Evolutionary conservation across 2,329 filamentous ascomycete species (phyloP).

Genomic region (Pyrenochaeta sp.): DNA sequence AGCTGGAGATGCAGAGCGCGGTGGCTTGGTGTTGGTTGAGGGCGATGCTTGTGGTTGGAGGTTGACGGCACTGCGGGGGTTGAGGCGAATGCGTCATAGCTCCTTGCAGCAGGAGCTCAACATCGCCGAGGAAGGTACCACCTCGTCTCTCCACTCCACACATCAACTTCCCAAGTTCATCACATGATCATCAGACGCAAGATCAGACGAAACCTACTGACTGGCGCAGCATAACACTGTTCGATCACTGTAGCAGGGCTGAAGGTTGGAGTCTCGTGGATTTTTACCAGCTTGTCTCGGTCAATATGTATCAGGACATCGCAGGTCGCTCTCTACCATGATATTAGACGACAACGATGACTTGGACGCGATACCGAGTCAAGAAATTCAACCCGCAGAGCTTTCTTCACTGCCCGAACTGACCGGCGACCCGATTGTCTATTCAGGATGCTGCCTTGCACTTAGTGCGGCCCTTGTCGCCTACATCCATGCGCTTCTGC

Average conservation of each 20-base stretch:
- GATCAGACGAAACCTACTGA: too few species aligned
- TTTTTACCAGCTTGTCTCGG: too few species aligned
- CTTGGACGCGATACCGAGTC: constrained; percentile 1
- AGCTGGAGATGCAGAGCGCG: constrained; percentile 11
- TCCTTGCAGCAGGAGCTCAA: constrained; percentile 10
- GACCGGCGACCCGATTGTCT: constrained; percentile 23
- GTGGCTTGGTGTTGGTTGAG: constrained; percentile 15
- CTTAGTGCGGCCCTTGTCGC: constrained; percentile 42
- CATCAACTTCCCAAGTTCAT: background rate
- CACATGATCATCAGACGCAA: too few species aligned
- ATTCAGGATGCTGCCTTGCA: constrained; percentile 47
- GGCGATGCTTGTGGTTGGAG: constrained; percentile 18
- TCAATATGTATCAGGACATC: too few species aligned
- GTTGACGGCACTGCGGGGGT: constrained; percentile 10
- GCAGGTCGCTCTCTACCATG: too few species aligned
- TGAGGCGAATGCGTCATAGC: constrained; percentile 25
- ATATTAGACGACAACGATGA: constrained; percentile 7
- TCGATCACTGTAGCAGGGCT: too few species aligned
- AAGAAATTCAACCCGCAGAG: background rate
- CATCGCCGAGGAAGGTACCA: background rate
- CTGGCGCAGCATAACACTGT: too few species aligned
- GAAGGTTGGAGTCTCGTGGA: too few species aligned
- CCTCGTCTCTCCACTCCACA: too few species aligned
- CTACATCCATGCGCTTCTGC: constrained; percentile 32
- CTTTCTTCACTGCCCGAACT: constrained; percentile 21